Evolutionary conservation across 345 rosid species (phyloP).

Genomic region (Tarenaya hassleriana): DNA sequence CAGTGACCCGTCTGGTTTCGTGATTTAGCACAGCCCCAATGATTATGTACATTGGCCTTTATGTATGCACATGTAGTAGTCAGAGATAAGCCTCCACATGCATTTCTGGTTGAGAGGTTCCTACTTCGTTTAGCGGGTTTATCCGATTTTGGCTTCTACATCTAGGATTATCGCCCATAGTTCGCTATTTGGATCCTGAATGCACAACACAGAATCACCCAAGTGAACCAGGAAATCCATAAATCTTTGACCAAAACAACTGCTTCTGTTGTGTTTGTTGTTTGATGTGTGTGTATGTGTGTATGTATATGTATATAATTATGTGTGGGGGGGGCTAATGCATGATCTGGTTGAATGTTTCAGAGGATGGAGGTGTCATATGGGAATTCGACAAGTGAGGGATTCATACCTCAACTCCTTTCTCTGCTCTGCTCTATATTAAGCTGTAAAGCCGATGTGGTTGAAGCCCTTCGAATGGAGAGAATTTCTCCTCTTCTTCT

Average conservation of each 20-base stretch:
- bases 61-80: not conserved
- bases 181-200: not conserved
- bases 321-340: not conserved
- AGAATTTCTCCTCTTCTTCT: no score
- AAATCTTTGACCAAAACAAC: no score
- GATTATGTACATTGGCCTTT: not conserved
- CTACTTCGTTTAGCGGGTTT: not conserved
- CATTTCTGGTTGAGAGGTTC: not conserved
- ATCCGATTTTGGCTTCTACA: not conserved
- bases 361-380: slow-evolving; percentile 30
- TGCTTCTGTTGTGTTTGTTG: no score
- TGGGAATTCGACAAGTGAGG: slow-evolving; percentile 32
- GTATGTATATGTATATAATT: no score
- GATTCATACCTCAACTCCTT: no score
- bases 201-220: no score
- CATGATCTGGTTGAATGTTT: not conserved
- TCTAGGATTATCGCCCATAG: not conserved
- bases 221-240: no score
- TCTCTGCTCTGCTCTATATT: no score
- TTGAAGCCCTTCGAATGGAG: no score
- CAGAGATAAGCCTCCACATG: not conserved
- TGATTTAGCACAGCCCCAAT: not conserved
- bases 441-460: no score
- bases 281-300: no score
- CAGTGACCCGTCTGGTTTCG: not conserved